Conservation (phyloP, 176 grass and related monocot species). For the Carex littledalei region DNA sequence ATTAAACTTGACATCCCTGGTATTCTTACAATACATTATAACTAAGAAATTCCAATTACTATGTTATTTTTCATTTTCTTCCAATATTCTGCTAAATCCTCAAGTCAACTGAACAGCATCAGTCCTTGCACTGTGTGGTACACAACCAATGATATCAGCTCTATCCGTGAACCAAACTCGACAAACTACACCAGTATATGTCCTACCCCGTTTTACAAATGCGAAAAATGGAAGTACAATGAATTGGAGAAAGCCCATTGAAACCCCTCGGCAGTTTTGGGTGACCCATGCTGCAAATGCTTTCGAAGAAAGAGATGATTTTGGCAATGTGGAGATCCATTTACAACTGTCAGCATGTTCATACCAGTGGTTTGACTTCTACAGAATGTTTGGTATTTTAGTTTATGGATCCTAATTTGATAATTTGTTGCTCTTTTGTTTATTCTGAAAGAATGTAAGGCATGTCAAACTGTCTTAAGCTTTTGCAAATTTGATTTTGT, state of each 20-base stretch:
- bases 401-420: background rate
- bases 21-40: conserved; percentile 10
- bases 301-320: conserved; percentile 61
- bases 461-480: background rate
- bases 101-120: conserved; percentile 39
- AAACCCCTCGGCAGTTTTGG: conserved; percentile 73
- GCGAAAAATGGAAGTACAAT: conserved; percentile 14
- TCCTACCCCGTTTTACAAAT: conserved; percentile 57
- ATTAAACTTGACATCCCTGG: conserved; percentile 84
- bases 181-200: conserved; percentile 63
- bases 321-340: conserved; percentile 34
- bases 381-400: conserved; percentile 75
- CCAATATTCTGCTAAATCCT: background rate
- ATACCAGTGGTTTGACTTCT: conserved; percentile 91
- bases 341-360: conserved; percentile 78
- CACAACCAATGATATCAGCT: conserved; percentile 75
- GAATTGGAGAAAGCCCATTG: conserved; percentile 62
- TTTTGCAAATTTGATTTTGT: background rate
- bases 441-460: background rate
- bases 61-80: background rate
- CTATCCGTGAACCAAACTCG: conserved; percentile 61
- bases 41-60: background rate
- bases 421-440: background rate
- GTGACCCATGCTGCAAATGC: conserved; percentile 69
- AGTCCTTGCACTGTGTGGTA: conserved; percentile 59